Percentiles rank a stretch among this genome's conserved stretches.
Conservation (phyloP, 2,329 filamentous ascomycete genomes). For the Hypoxylon sp. region DNA sequence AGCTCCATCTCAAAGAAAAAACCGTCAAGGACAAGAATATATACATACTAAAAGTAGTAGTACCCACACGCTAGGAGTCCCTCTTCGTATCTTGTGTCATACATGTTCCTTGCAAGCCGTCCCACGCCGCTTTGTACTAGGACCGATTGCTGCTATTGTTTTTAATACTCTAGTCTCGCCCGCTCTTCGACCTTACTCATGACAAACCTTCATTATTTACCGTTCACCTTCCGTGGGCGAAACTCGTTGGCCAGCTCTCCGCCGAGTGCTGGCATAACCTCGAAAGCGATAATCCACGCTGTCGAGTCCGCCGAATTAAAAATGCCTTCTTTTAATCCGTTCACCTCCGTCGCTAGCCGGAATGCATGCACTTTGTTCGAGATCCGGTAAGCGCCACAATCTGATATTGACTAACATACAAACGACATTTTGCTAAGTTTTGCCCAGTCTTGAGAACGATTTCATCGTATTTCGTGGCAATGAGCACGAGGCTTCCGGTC, state of each 20-base stretch:
- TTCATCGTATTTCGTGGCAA: constrained; percentile 83
- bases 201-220: constrained; percentile 38
- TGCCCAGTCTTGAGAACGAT: constrained; percentile 76
- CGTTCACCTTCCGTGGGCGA: constrained; percentile 38
- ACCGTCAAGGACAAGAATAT: constrained; percentile 24
- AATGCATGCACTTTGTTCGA: constrained; percentile 68
- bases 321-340: constrained; percentile 70
- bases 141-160: constrained; percentile 10
- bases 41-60: constrained; percentile 37
- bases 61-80: constrained; percentile 31
- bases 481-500: constrained; percentile 80
- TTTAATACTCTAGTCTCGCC: constrained; percentile 38
- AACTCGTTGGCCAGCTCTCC: constrained; percentile 29
- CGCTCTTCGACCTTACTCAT: constrained; percentile 27
- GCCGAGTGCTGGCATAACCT: constrained; percentile 28
- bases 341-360: constrained; percentile 64
- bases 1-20: constrained; percentile 25
- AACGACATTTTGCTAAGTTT: constrained; percentile 34
- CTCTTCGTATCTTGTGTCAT: constrained; percentile 39
- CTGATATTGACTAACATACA: constrained; percentile 13
- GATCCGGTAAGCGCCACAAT: constrained; percentile 62
- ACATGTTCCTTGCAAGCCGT: constrained; percentile 37
- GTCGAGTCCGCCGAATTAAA: constrained; percentile 42
- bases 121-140: constrained; percentile 35
- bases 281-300: constrained; percentile 38